These are phyloP conservation scores for Sordaria brevicollis DNA, from an alignment of 495 filamentous ascomycete genomes.

Conservation along the genomic window DNA sequence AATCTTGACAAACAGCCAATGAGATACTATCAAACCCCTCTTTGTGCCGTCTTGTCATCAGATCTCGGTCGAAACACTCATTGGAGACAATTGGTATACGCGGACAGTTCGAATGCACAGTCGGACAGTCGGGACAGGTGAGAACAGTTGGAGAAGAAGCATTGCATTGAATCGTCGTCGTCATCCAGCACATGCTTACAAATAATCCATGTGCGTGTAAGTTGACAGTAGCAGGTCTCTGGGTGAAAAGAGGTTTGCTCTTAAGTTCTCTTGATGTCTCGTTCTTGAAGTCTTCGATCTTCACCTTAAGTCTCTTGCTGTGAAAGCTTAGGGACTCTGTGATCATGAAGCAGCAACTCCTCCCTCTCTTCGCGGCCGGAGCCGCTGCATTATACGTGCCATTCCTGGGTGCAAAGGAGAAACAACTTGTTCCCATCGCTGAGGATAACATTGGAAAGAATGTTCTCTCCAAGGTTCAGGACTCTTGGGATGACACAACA, in stretches of 20 bases:
- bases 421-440: slow-evolving; percentile 46
- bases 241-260: background rate
- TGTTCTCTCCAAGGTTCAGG: slow-evolving; percentile 9
- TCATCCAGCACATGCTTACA: background rate
- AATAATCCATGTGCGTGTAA: background rate
- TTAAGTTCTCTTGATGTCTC: background rate
- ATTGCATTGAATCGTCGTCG: background rate
- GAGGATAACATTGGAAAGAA: slow-evolving; percentile 31
- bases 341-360: slow-evolving; percentile 29
- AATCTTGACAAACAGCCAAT: background rate
- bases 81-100: background rate
- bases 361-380: slow-evolving; percentile 40
- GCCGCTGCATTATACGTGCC: slow-evolving; percentile 28
- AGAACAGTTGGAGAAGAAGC: background rate
- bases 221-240: background rate
- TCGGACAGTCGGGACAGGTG: background rate
- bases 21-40: background rate
- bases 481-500: slow-evolving; percentile 11
- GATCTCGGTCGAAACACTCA: background rate
- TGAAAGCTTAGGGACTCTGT: background rate
- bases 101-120: background rate
- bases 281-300: background rate
- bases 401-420: background rate
- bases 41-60: background rate
- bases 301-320: background rate